Evolutionary conservation across 2,329 filamentous ascomycete genomes (phyloP), one percentile per base, ranked within the genome.

Genomic region (Allantophomopsis cytisporea): DNA sequence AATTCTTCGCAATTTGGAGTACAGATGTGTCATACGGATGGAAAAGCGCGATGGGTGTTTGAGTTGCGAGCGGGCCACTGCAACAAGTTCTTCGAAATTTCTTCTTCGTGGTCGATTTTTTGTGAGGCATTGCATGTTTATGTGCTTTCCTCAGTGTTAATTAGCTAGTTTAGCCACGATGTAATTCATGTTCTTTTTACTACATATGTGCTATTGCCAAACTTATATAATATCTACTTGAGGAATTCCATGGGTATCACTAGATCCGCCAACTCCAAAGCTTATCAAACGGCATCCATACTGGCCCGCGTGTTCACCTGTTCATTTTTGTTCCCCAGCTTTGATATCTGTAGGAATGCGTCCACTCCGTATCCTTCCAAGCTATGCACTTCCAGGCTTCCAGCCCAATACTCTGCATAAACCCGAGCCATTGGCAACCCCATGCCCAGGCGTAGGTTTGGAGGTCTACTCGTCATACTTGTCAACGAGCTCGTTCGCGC

Each of bases 341-440:
- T 93, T 5, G 86, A 94, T 43, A 98, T 94, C 56, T 96, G 88
- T 46, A 98, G 62, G 54, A 98, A 98, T 0, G 84, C 88, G 63
- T 98, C 91, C 6, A 93, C 86, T 12, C 91, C 91, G 56, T 95
- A 96, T 1, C 91, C 93, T 55, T 95, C 89, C 7, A 98, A 64
- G 53, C 83, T 95, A 57, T 96, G 89, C 42, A 96, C 60, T 52
- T 94, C 83, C 7, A 98, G 64, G 51, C 76, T 91, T 17, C 91
- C 91, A 2, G 91, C 91, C 91, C 91, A 98, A 60, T 96, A 96
- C 60, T 96, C 89, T 20, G 89, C 87, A 59, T 96, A 98, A 2
- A 96, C 84, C 45, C 86, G 76, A 52, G 88, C 94, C 62, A 98
- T 79, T 0, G 91, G 91, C 38, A 98, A 61, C 1, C 91, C 91